phyloP scores from a whole-genome alignment of 2,329 filamentous ascomycete species.

The Zopfia rhizophila region DNA sequence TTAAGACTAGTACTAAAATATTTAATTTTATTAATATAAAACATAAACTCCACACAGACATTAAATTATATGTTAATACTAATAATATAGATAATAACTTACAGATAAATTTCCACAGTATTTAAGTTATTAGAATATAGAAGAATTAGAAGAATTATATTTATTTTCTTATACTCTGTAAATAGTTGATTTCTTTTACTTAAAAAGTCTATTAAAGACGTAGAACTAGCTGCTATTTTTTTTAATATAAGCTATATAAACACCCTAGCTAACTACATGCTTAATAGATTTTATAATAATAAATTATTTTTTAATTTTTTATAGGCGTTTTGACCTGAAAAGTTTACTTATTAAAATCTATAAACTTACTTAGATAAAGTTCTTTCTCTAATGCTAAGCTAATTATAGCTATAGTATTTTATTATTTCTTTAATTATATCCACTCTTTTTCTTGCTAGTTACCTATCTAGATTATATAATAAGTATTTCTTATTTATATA shows the following conservation, averaged over 20 bases:
- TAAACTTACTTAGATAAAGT: constrained; percentile 31
- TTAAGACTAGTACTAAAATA: constrained; percentile 29
- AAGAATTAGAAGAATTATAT: constrained; percentile 7
- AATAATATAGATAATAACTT: constrained; percentile 4
- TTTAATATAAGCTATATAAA: constrained; percentile 26
- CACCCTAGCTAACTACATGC: constrained; percentile 16
- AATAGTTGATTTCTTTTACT: constrained; percentile 8
- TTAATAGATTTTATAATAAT: constrained; percentile 19
- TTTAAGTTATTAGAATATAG: constrained; percentile 23
- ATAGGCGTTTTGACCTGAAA: constrained; percentile 21
- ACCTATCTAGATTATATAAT: constrained; percentile 34
- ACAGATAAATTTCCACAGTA: constrained; percentile 13
- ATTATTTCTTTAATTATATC: constrained; percentile 34
- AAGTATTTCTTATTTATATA: constrained; percentile 6
- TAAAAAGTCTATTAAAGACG: constrained; percentile 7
- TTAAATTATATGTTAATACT: constrained; percentile 9
- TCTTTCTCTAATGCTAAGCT: constrained; percentile 28
- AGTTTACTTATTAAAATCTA: constrained; percentile 27
- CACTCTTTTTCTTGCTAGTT: constrained; percentile 33
- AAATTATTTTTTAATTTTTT: constrained; percentile 26
- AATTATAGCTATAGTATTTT: constrained; percentile 34
- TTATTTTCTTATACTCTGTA: constrained; percentile 12
- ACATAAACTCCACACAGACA: constrained; percentile 18
- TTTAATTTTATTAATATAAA: constrained; percentile 26
- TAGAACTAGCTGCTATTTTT: constrained; percentile 3